Conservation (phyloP, 345 rosid species). For the Jatropha curcas region DNA sequence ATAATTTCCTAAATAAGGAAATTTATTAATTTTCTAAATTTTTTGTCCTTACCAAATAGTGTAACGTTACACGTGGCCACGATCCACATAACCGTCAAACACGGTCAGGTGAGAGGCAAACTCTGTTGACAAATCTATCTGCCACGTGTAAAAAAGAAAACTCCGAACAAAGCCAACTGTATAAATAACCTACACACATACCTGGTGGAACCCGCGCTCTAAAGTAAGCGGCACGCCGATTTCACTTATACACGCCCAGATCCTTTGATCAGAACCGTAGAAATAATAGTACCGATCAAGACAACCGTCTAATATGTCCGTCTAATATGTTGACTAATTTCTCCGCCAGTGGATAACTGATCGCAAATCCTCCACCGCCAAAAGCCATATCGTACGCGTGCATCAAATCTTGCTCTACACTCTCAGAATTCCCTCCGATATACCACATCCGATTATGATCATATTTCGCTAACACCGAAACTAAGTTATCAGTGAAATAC, state of each 20-base stretch:
- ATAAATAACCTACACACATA: conserved; percentile 26
- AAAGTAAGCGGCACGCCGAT: conserved; percentile 66
- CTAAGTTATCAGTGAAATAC: conserved; percentile 61
- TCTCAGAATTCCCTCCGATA: conserved; percentile 77
- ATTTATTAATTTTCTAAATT: no score
- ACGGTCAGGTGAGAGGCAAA: conserved; percentile 3
- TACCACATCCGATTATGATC: conserved; percentile 82
- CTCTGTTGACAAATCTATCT: not conserved
- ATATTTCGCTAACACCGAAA: conserved; percentile 56
- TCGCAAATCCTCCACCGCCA: conserved; percentile 91
- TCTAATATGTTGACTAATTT: conserved; percentile 53
- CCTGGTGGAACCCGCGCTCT: conserved; percentile 90
- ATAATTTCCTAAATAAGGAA: not conserved
- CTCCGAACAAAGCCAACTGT: not conserved
- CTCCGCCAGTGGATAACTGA: conserved; percentile 68
- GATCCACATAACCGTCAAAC: not conserved
- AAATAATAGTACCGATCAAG: conserved; percentile 56
- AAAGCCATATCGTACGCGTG: conserved; percentile 81
- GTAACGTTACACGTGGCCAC: conserved; percentile 15
- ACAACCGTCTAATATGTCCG: conserved; percentile 67
- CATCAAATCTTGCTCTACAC: conserved; percentile 68
- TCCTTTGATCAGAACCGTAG: conserved; percentile 88
- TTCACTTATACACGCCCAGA: conserved; percentile 71
- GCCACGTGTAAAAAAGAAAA: conserved; percentile 23
- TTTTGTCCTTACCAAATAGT: not conserved